These are phyloP conservation scores for Hordeum pubiflorum DNA, from an alignment of 202 grass and related monocot species.

Conservation along the genomic window DNA sequence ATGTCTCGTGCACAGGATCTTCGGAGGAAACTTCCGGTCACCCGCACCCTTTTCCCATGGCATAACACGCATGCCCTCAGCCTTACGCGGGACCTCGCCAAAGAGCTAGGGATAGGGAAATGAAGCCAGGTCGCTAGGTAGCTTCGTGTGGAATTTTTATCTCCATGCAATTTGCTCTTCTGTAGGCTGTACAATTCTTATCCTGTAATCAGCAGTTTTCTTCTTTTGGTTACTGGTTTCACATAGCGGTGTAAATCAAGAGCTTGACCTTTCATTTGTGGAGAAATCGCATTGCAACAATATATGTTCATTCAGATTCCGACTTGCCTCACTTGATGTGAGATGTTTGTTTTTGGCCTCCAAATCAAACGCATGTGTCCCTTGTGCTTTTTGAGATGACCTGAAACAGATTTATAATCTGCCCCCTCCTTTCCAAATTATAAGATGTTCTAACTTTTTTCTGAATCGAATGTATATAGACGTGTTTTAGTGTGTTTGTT, in stretches of 20 bases:
- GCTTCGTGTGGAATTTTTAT: constrained; percentile 29
- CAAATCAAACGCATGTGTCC: background rate
- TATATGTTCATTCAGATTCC: constrained; percentile 10
- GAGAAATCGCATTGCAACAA: background rate
- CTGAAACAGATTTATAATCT: background rate
- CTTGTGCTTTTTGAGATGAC: background rate
- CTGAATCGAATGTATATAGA: too few relatives aligned
- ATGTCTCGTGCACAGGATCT: constrained; percentile 62
- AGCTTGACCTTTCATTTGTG: background rate
- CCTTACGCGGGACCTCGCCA: constrained; percentile 72
- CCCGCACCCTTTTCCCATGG: constrained; percentile 92
- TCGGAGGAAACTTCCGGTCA: constrained; percentile 92
- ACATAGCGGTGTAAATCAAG: constrained; percentile 30
- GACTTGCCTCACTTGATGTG: background rate
- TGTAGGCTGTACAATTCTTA: constrained; percentile 27
- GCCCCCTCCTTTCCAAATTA: too few relatives aligned
- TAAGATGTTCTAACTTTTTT: too few relatives aligned
- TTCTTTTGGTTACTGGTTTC: constrained; percentile 11
- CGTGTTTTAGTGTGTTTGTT: too few relatives aligned
- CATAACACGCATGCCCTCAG: constrained; percentile 76
- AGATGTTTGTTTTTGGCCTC: background rate
- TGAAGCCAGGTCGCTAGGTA: constrained; percentile 29
- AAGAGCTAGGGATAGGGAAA: constrained; percentile 85
- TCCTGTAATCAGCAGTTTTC: constrained; percentile 20
- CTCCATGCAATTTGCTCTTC: constrained; percentile 28